Conservation (phyloP, 805 yeast species). For the Yamadazyma nakazawae region DNA sequence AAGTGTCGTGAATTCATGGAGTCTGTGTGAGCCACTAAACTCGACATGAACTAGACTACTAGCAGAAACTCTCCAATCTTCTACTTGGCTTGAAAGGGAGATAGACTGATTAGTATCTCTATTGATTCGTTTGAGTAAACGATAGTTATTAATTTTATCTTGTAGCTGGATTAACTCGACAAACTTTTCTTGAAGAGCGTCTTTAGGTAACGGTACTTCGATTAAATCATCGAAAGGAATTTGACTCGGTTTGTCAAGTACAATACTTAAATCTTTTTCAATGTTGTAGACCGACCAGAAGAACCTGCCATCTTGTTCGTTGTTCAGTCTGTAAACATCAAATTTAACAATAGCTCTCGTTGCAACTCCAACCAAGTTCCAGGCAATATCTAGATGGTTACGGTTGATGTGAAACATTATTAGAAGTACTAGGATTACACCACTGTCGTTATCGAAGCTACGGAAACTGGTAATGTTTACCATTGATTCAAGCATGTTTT, state of each 20-base stretch:
- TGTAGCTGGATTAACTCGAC: conserved; percentile 21
- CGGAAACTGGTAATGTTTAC: conserved; percentile 31
- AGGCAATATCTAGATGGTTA: conserved; percentile 25
- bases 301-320: conserved; percentile 15
- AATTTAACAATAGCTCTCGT: conserved; percentile 24
- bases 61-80: conserved; percentile 34
- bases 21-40: conserved; percentile 14
- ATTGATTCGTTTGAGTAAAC: conserved; percentile 1
- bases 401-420: conserved; percentile 29
- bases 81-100: conserved; percentile 29
- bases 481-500: conserved; percentile 29
- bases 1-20: conserved; percentile 32
- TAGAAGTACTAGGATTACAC: conserved; percentile 30
- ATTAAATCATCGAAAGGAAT: conserved; percentile 18
- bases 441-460: conserved; percentile 23
- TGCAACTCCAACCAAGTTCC: conserved; percentile 36
- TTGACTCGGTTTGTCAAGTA: conserved; percentile 34
- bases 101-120: neutral
- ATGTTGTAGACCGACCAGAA: conserved; percentile 39
- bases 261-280: conserved; percentile 37
- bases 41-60: conserved; percentile 24
- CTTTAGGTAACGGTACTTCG: neutral
- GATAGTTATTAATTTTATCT: conserved; percentile 20
- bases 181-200: conserved; percentile 19
- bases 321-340: conserved; percentile 18